A percentile compares a stretch with the other conserved stretches of the same genome.
Conservation (phyloP, 129 eudicot species). For the Silybum marianum region DNA sequence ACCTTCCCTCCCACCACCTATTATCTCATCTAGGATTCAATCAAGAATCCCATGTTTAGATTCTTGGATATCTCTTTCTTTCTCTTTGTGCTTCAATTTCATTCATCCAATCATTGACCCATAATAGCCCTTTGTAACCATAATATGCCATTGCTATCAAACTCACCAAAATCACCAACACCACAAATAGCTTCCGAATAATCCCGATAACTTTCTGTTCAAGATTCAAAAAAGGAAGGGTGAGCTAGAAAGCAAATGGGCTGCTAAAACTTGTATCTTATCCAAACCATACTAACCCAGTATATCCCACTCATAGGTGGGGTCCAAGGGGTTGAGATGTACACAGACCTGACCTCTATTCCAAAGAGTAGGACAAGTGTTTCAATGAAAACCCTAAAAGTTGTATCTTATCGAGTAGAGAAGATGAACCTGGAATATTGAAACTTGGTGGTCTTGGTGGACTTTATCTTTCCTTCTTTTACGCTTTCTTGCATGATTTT, state of each 20-base stretch:
- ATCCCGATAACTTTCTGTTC: constrained; percentile 57
- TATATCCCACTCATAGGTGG: not conserved
- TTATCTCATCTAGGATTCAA: constrained; percentile 3
- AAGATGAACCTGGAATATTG: constrained; percentile 58
- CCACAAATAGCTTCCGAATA: constrained; percentile 44
- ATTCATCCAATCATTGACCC: constrained; percentile 95
- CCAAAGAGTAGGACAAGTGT: not conserved
- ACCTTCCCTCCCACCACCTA: constrained; percentile 5
- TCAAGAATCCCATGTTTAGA: constrained; percentile 34
- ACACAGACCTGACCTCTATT: not conserved
- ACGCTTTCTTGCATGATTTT: constrained; percentile 57
- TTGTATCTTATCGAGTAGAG: not conserved
- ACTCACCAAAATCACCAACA: constrained; percentile 44
- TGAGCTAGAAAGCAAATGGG: constrained; percentile 8
- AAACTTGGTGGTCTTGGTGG: constrained; percentile 53
- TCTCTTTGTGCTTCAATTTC: constrained; percentile 58
- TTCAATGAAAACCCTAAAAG: not conserved
- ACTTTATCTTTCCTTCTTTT: constrained; percentile 60
- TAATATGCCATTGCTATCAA: constrained; percentile 51
- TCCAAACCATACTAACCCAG: not conserved
- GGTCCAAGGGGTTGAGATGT: not conserved
- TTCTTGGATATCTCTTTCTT: constrained; percentile 53
- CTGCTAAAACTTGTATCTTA: not conserved
- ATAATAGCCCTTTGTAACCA: constrained; percentile 75
- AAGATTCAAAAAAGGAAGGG: not conserved